Percentiles rank a stretch among this genome's conserved stretches.
These are phyloP conservation scores for Hanseniaspora valbyensis DNA, from an alignment of 805 yeast genomes.

Conservation along the genomic window DNA sequence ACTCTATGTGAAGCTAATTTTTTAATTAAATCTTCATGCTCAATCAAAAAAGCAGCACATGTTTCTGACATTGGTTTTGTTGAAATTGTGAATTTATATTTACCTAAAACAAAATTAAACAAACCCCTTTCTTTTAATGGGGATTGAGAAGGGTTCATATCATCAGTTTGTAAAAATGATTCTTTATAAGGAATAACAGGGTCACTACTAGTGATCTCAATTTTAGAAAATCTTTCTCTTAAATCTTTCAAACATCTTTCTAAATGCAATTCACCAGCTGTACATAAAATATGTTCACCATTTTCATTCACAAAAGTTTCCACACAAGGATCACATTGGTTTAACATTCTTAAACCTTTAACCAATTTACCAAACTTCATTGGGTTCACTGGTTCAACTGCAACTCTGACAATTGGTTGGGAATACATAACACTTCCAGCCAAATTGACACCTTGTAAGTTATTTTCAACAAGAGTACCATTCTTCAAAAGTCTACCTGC, in stretches of 20 bases:
- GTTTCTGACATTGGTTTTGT: constrained; percentile 46
- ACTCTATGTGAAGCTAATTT: constrained; percentile 16
- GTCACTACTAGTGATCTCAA: constrained; percentile 73
- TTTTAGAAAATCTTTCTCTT: constrained; percentile 81
- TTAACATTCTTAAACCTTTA: constrained; percentile 62
- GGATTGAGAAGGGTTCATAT: constrained; percentile 41
- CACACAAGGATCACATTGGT: constrained; percentile 91
- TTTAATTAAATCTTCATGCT: constrained; percentile 37
- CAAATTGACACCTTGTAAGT: constrained; percentile 52
- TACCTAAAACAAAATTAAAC: constrained; percentile 41
- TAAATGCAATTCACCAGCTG: constrained; percentile 93
- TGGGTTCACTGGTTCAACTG: constrained; percentile 89
- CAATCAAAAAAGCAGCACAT: constrained; percentile 39
- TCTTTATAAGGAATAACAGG: constrained; percentile 94
- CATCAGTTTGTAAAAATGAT: constrained; percentile 48
- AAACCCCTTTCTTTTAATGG: constrained; percentile 41
- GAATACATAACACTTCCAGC: constrained; percentile 65
- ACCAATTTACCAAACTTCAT: constrained; percentile 64
- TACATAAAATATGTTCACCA: constrained; percentile 87
- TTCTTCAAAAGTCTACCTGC: constrained; percentile 72
- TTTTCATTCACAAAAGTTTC: constrained; percentile 74
- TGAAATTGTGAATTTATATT: constrained; percentile 33
- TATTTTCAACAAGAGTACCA: constrained; percentile 64
- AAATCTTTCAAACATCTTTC: constrained; percentile 90
- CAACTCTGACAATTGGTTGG: constrained; percentile 91